phyloP scores from a whole-genome alignment of 1,284 basidiomycete species.

The Moesziomyces sp. region DNA sequence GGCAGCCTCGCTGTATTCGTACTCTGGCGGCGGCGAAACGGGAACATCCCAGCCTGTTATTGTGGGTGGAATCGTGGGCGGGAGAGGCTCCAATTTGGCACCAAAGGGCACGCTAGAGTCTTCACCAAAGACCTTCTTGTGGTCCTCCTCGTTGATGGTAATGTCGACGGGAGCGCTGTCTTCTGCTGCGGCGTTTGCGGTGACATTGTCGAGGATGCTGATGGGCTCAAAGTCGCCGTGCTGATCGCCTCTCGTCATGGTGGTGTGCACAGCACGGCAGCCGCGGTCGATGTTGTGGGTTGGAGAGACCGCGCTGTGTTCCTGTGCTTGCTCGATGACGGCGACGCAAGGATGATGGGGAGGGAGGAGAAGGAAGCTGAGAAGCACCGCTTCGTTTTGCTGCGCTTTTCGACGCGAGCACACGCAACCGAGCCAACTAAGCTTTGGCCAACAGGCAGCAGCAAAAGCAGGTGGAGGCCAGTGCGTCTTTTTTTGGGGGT shows the following conservation, averaged over 20 bases:
- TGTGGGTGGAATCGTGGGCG: not conserved
- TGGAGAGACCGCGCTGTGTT: no score
- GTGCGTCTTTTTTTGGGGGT: constrained; percentile 6
- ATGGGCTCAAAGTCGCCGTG: constrained; percentile 15
- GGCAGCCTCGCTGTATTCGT: constrained; percentile 6
- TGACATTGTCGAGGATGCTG: constrained; percentile 31
- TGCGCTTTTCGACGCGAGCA: no score
- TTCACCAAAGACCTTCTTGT: constrained; percentile 31
- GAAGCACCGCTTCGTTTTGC: no score
- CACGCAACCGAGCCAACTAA: no score
- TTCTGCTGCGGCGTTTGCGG: not conserved
- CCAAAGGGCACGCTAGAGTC: constrained; percentile 11
- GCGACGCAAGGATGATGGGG: no score
- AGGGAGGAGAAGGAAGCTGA: no score
- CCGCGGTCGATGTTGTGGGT: not conserved
- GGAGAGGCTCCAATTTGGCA: constrained; percentile 1
- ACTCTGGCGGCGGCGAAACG: constrained; percentile 19
- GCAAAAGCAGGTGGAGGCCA: constrained; percentile 29
- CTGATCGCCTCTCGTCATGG: constrained; percentile 28
- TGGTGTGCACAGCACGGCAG: not conserved
- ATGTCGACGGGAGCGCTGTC: constrained; percentile 36
- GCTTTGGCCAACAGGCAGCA: no score
- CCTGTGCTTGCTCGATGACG: no score
- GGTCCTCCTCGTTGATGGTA: constrained; percentile 41
- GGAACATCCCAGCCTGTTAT: constrained; percentile 1